A percentile compares a stretch with the other conserved stretches of the same genome.
Conservation (phyloP, 2,329 filamentous ascomycete genomes). For the Blumeria hordei region DNA sequence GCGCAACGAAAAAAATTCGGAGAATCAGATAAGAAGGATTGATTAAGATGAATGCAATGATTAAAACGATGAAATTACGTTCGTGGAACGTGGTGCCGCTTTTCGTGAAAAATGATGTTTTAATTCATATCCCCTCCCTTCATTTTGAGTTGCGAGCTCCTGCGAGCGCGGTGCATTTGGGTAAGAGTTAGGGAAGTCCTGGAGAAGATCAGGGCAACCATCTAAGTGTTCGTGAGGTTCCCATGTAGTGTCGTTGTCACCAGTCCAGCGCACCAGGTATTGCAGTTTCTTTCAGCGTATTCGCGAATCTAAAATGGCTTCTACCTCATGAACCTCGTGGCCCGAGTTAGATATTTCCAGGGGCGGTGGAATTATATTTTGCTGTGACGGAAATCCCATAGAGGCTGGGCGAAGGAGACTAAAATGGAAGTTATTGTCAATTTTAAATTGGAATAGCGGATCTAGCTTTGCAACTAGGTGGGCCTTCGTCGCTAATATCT, state of each 20-base stretch:
- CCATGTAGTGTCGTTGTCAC: not conserved
- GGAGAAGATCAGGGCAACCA: not conserved
- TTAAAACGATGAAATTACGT: too few species aligned
- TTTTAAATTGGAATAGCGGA: not conserved
- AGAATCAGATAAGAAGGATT: too few species aligned
- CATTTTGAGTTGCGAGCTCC: too few species aligned
- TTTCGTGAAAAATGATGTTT: too few species aligned
- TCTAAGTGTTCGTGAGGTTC: not conserved
- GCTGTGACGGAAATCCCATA: not conserved
- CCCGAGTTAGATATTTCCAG: not conserved
- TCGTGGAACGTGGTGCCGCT: too few species aligned
- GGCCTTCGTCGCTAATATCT: not conserved
- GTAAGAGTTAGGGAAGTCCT: not conserved
- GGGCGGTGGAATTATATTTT: not conserved
- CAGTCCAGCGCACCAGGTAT: not conserved
- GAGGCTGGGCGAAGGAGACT: not conserved
- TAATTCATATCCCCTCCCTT: too few species aligned
- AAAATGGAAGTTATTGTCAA: not conserved
- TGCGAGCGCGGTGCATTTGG: not conserved
- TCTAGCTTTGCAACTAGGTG: not conserved
- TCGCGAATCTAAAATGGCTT: not conserved
- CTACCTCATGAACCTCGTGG: not conserved
- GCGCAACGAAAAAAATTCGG: too few species aligned
- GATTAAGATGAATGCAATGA: too few species aligned
- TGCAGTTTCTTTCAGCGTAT: not conserved